Conservation (phyloP, 371 early-diverging fungal species). For the Pancytospora epiphaga region DNA sequence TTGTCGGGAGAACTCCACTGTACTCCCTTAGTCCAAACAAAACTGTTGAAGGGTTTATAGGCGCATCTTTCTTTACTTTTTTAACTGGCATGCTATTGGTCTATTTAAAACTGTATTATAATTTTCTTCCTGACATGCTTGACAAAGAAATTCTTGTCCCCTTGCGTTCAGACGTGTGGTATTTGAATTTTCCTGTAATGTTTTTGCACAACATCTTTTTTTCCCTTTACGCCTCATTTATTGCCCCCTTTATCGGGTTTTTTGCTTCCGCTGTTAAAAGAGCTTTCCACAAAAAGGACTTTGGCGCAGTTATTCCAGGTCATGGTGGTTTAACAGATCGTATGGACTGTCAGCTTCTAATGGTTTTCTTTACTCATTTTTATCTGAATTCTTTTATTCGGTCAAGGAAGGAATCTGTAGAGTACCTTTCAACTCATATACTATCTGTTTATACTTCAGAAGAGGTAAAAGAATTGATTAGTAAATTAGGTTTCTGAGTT, state of each 20-base stretch:
- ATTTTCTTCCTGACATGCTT: constrained; percentile 4
- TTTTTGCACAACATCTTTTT: constrained; percentile 76
- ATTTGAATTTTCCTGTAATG: constrained; percentile 63
- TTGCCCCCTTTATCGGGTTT: constrained; percentile 97
- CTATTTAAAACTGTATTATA: constrained; percentile 30
- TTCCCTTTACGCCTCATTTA: constrained; percentile 80
- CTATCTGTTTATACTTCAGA: neutral
- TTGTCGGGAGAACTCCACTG: constrained; percentile 79
- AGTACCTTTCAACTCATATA: neutral
- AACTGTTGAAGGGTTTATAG: constrained; percentile 96
- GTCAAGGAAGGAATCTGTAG: constrained; percentile 1
- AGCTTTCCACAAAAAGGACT: constrained; percentile 92
- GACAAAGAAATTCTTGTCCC: neutral
- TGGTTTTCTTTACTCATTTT: constrained; percentile 81
- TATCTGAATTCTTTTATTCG: constrained; percentile 61
- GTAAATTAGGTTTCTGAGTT: too few species aligned
- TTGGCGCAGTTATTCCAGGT: constrained; percentile 80
- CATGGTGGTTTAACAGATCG: constrained; percentile 91
- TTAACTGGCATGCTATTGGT: constrained; percentile 71
- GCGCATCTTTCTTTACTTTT: constrained; percentile 75
- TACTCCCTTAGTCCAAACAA: constrained; percentile 90
- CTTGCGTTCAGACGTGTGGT: neutral
- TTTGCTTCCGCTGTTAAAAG: constrained; percentile 89
- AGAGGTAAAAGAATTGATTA: neutral
- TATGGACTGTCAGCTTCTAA: constrained; percentile 88